These are phyloP conservation scores for Phytomonas sp. DNA, from an alignment of 208 protist genomes.

Conservation along the genomic window DNA sequence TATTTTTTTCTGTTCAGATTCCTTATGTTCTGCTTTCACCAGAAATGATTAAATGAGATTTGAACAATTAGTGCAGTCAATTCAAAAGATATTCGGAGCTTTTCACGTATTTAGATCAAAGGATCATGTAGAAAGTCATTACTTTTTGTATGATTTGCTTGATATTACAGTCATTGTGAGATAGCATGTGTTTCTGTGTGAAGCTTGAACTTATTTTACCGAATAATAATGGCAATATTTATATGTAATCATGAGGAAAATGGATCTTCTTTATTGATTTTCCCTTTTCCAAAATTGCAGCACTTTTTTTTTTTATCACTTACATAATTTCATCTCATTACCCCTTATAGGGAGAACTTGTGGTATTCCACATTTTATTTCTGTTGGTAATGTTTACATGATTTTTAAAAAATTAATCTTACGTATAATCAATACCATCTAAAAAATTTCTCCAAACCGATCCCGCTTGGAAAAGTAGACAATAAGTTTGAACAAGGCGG, in stretches of 20 bases:
- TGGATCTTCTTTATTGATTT: not conserved
- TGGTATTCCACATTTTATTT: not conserved
- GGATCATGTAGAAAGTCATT: not conserved
- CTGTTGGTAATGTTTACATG: not conserved
- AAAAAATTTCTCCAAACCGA: not conserved
- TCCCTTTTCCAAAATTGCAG: not conserved
- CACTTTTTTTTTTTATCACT: not conserved
- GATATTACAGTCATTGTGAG: not conserved
- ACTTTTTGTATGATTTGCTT: not conserved
- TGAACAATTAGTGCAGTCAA: not conserved
- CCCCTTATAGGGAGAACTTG: not conserved
- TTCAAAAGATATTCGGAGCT: not conserved
- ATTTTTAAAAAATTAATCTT: not conserved
- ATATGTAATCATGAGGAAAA: not conserved
- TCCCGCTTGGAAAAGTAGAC: not conserved
- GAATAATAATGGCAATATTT: not conserved
- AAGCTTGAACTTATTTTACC: not conserved
- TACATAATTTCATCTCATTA: not conserved
- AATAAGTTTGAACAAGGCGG: not conserved
- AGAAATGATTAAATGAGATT: not conserved
- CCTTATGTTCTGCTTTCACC: not conserved
- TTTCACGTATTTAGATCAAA: not conserved
- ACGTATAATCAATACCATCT: not conserved
- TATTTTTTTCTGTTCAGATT: not conserved
- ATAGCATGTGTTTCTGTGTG: not conserved